Percentiles rank a stretch among this genome's conserved stretches.
Conservation (phyloP, 352 stramenopile species). For the Aphanomyces invadans region DNA sequence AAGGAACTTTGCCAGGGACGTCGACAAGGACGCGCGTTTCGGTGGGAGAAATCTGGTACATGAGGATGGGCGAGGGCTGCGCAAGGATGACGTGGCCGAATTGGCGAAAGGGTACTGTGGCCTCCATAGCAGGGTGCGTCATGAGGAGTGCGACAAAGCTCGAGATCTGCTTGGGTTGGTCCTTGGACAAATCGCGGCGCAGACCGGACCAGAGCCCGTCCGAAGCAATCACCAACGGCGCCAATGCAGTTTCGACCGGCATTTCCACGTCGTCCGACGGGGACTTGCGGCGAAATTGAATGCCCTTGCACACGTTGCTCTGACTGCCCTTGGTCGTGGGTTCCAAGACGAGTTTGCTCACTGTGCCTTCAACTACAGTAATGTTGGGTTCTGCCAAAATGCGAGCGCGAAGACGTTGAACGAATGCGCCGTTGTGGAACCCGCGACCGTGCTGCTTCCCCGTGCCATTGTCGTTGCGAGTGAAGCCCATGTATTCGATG, state of each 20-base stretch:
- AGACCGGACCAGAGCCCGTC: slow-evolving; percentile 38
- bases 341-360: slow-evolving; percentile 22
- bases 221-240: slow-evolving; percentile 34
- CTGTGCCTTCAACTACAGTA: slow-evolving; percentile 30
- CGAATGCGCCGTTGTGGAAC: slow-evolving; percentile 40
- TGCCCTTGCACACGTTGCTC: slow-evolving; percentile 12
- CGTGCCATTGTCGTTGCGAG: slow-evolving; percentile 11
- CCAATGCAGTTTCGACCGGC: slow-evolving; percentile 15
- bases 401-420: slow-evolving; percentile 30
- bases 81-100: slow-evolving; percentile 40
- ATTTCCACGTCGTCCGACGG: slow-evolving; percentile 19
- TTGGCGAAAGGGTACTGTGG: slow-evolving; percentile 33
- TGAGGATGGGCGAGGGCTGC: slow-evolving; percentile 28
- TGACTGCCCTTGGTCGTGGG: background rate
- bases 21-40: slow-evolving; percentile 43
- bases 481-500: slow-evolving; percentile 30
- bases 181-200: slow-evolving; percentile 25
- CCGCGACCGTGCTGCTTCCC: slow-evolving; percentile 28
- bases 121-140: slow-evolving; percentile 30
- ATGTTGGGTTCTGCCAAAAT: slow-evolving; percentile 31
- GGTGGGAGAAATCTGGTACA: slow-evolving; percentile 35
- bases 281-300: slow-evolving; percentile 18
- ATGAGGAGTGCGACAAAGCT: slow-evolving; percentile 39
- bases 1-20: slow-evolving; percentile 31
- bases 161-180: slow-evolving; percentile 30